Conservation (phyloP, 2,329 filamentous ascomycete species). For the Coniochaeta sp. region DNA sequence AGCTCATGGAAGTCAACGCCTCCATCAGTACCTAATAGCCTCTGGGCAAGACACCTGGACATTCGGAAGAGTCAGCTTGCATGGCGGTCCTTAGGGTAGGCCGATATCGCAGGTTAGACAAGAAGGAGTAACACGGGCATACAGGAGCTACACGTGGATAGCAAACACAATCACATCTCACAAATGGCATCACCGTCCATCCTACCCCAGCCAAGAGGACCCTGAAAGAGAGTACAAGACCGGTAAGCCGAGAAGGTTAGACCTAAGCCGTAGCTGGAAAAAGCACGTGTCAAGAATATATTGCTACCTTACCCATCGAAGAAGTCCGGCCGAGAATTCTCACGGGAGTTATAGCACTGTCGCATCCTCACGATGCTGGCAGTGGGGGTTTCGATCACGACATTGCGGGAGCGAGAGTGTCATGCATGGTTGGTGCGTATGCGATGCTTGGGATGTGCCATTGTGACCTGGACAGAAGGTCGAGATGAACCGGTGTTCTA, state of each 20-base stretch:
- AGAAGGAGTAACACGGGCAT: too few relatives aligned
- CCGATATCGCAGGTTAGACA: too few relatives aligned
- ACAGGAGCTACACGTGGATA: too few relatives aligned
- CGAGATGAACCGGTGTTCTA: background rate
- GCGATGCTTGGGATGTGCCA: background rate
- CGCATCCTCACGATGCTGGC: background rate
- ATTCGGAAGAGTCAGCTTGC: too few relatives aligned
- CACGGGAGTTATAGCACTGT: background rate
- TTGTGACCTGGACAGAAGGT: background rate
- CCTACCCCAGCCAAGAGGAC: background rate
- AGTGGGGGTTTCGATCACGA: constrained; percentile 1
- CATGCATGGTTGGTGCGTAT: background rate
- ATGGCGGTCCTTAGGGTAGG: too few relatives aligned
- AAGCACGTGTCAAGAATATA: background rate
- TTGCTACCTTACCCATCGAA: background rate
- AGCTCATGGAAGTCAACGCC: too few relatives aligned
- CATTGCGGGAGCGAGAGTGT: too few relatives aligned
- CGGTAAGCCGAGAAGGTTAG: background rate
- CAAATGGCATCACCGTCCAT: too few relatives aligned
- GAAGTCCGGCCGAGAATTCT: background rate
- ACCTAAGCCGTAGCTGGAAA: too few relatives aligned
- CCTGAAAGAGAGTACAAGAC: background rate
- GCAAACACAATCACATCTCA: background rate
- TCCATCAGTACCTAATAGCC: too few relatives aligned
- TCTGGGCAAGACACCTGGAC: too few relatives aligned